Evolutionary conservation across 768 basidiomycete genomes (phyloP).

Genomic region (Suillus brevipes): DNA sequence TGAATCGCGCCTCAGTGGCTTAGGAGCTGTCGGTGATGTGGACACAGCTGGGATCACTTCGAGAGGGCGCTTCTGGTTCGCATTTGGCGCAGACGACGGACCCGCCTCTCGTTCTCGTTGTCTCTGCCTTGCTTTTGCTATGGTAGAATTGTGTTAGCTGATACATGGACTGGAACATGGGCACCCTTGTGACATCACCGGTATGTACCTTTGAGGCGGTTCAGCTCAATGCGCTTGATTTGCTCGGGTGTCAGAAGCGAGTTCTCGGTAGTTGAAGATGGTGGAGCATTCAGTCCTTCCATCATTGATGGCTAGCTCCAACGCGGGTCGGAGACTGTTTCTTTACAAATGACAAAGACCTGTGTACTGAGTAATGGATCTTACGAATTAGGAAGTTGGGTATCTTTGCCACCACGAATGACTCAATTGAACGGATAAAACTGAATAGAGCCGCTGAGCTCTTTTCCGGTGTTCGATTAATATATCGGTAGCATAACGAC

Average conservation of each 20-base stretch:
- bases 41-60: constrained; percentile 55
- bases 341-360: neutral
- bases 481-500: constrained; percentile 1
- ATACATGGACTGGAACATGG: constrained; percentile 4
- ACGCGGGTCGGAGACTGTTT: neutral
- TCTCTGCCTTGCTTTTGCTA: constrained; percentile 77
- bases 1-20: constrained; percentile 65
- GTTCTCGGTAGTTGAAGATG: constrained; percentile 13
- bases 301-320: neutral
- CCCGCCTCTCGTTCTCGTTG: constrained; percentile 57
- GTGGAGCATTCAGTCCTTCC: constrained; percentile 12
- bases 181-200: neutral
- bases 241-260: constrained; percentile 64
- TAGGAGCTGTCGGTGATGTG: constrained; percentile 58
- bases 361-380: too few species aligned
- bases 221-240: constrained; percentile 71
- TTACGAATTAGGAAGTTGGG: constrained; percentile 3
- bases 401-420: neutral
- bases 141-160: neutral
- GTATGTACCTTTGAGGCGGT: constrained; percentile 67
- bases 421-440: neutral
- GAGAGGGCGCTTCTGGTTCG: constrained; percentile 77
- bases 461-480: constrained; percentile 1
- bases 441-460: neutral
- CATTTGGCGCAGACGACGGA: constrained; percentile 52